Base-by-base conservation (phyloP, 2,329 filamentous ascomycete genomes). In the Apiospora pterosperma region DNA sequence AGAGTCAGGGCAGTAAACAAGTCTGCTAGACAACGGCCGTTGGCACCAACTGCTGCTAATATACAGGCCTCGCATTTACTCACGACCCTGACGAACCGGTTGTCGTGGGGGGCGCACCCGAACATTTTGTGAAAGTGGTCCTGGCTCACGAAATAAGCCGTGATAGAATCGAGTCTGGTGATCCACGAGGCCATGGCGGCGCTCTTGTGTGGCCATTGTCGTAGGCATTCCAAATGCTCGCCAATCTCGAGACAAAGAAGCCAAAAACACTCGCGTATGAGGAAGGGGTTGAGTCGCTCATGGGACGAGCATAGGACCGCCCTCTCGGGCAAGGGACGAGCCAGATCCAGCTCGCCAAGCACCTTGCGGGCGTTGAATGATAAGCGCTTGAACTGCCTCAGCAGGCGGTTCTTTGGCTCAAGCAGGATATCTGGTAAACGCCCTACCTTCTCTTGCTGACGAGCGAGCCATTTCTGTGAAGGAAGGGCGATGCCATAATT, bases 1-100 rank as follows among this genome's bases (percentile, higher is more conserved):
- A 55, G 48, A 0, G 23, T 48, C 28, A 44, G 31, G 7, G 60
- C 60, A 3, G 82, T 79, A 34, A 80, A 73, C 36, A 88, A 69
- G 68, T 85, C 83, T 6, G 75, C 71, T 2, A 88, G 72, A 1
- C 80, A 68, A 19, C 76, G 70, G 5, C 70, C 72, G 36, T 78
- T 76, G 0, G 80, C 81, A 2, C 84, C 84, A 0, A 88, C 70
- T 3, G 77, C 76, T 1, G 82, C 78, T 14, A 88, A 71, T 34
- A 85, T 80, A 66, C 85, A 88, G 1, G 84, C 85, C 69, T 85
- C 81, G 67, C 85, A 88, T 16, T 76, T 74, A 7, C 71, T 76
- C 36, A 67, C 64, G 4, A 82, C 72, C 12, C 66, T 69, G 39
- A 76, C 69, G 25, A 67, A 71, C 59, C 67, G 68, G 34, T 62